These are phyloP conservation scores for Colletotrichum liriopes DNA, from an alignment of 2,329 filamentous ascomycete species.

Conservation along the genomic window DNA sequence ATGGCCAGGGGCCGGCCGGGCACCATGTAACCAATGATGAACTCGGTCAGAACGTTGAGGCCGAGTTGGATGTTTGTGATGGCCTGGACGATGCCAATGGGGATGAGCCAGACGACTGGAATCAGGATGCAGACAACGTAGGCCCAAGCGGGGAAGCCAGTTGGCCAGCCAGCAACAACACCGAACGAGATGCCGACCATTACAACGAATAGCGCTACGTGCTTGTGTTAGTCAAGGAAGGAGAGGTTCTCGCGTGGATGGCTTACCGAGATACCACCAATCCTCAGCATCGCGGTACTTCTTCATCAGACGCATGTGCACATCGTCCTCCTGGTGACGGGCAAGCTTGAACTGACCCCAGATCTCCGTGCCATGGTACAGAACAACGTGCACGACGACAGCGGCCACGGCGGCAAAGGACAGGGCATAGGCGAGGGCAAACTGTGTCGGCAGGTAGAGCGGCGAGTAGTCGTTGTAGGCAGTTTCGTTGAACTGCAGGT, in stretches of 20 bases:
- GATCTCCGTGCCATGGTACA: constrained; percentile 71
- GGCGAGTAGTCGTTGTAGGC: constrained; percentile 77
- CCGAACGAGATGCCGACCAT: constrained; percentile 71
- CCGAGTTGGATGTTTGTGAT: constrained; percentile 76
- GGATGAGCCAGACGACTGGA: constrained; percentile 72
- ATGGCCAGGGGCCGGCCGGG: constrained; percentile 79
- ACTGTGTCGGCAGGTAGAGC: constrained; percentile 75
- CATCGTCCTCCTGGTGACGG: constrained; percentile 70
- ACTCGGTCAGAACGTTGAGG: constrained; percentile 81
- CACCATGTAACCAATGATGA: constrained; percentile 81
- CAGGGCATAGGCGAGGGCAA: constrained; percentile 72
- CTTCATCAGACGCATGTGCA: constrained; percentile 75
- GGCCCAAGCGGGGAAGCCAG: constrained; percentile 72
- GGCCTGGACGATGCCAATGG: constrained; percentile 74
- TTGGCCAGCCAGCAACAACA: constrained; percentile 70
- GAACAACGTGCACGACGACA: constrained; percentile 69
- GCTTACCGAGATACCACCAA: constrained; percentile 71
- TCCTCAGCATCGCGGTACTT: constrained; percentile 73
- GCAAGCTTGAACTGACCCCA: constrained; percentile 69
- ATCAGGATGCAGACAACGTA: constrained; percentile 71
- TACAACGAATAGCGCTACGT: constrained; percentile 61
- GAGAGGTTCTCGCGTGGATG: constrained; percentile 41
- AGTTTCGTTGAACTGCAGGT: constrained; percentile 71
- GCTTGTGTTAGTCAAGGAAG: constrained; percentile 8
- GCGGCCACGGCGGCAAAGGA: constrained; percentile 78